Conservation (phyloP, 2,329 filamentous ascomycete species). For the Trichoderma atrobrunneum region DNA sequence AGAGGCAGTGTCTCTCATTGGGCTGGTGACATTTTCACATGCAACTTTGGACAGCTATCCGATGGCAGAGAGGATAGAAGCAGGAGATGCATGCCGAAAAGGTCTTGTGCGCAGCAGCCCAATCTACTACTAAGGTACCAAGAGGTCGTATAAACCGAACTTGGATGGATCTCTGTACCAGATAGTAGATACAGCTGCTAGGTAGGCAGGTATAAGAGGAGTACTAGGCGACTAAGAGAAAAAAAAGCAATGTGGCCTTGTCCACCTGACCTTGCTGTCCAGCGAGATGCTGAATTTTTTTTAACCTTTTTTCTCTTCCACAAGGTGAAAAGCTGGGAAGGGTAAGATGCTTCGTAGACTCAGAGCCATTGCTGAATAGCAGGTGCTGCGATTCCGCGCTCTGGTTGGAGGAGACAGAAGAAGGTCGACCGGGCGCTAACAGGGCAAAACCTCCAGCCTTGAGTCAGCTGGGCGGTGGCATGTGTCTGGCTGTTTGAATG, state of each 20-base stretch:
- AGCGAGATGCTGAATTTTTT: background rate
- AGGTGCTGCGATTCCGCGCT: constrained; percentile 2
- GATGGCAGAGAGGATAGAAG: background rate
- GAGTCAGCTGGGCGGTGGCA: constrained; percentile 5
- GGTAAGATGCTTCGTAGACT: background rate
- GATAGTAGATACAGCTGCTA: background rate
- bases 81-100: background rate
- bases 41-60: background rate
- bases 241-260: background rate
- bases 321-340: background rate
- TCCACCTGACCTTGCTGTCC: background rate
- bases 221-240: background rate
- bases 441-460: background rate
- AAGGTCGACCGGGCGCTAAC: background rate
- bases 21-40: background rate
- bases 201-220: background rate
- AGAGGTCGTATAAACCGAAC: background rate
- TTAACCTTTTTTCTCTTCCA: background rate
- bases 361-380: constrained; percentile 5
- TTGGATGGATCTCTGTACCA: background rate
- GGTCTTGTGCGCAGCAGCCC: background rate
- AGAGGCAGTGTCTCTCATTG: background rate
- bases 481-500: background rate
- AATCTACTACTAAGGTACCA: background rate
- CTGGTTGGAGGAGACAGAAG: constrained; percentile 8